Percentiles rank a stretch among this genome's conserved stretches.
Evolutionary conservation across 208 protist species (phyloP).

Genomic region (Lotmaria passim): DNA sequence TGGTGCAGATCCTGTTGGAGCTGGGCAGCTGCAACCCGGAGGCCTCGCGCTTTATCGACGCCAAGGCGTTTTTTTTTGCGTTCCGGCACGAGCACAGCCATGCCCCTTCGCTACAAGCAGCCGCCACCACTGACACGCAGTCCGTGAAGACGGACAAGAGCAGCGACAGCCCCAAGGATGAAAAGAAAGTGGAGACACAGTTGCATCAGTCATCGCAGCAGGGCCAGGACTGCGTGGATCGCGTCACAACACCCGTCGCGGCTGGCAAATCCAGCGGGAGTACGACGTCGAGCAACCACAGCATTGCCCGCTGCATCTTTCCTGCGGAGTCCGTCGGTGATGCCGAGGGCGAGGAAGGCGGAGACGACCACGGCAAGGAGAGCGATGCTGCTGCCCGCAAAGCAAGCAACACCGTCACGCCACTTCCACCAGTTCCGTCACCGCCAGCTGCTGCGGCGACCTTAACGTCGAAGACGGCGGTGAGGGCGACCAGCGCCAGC

Average conservation of each 20-base stretch:
- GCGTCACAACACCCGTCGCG: neutral
- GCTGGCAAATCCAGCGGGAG: neutral
- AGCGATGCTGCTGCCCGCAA: neutral
- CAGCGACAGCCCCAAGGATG: neutral
- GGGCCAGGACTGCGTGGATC: neutral
- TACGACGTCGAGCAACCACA: constrained; percentile 13
- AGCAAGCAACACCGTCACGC: neutral
- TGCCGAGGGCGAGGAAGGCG: constrained; percentile 9
- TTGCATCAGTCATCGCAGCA: neutral
- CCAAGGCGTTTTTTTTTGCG: constrained; percentile 67
- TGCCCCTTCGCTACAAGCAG: neutral
- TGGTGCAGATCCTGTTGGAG: constrained; percentile 77
- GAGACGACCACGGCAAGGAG: neutral
- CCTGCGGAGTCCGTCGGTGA: constrained; percentile 8
- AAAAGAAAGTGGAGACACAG: neutral
- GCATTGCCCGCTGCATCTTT: constrained; percentile 38
- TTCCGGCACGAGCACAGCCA: constrained; percentile 42
- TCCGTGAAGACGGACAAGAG: neutral
- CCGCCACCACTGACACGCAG: neutral
- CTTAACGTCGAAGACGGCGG: neutral
- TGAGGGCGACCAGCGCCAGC: neutral
- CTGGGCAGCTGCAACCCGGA: constrained; percentile 67
- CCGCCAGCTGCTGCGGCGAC: neutral
- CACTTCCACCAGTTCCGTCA: too few species aligned
- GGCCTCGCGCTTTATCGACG: constrained; percentile 69